Evolutionary conservation across 805 yeast genomes (phyloP).

Genomic region (Yarrowia sp.): DNA sequence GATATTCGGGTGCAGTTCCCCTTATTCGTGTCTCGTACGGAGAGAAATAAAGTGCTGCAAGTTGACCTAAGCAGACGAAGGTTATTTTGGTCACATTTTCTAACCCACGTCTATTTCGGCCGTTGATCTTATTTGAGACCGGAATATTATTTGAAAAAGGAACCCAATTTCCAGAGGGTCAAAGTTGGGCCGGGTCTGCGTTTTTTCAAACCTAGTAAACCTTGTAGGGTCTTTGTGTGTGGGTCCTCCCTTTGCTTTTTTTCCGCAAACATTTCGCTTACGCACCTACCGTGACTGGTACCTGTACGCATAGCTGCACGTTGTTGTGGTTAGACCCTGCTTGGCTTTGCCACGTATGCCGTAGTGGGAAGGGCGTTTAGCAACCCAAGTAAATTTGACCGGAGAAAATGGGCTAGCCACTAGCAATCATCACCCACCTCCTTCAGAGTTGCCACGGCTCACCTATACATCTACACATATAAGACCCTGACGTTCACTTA

Average conservation of each 20-base stretch:
- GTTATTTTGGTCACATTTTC: background rate
- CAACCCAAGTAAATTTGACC: too few species aligned
- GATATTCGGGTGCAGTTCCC: too few species aligned
- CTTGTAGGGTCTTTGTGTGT: background rate
- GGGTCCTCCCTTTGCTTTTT: background rate
- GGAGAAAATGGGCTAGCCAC: too few species aligned
- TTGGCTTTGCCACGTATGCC: background rate
- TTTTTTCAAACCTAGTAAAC: background rate
- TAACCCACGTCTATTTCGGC: conserved; percentile 9
- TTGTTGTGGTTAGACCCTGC: background rate
- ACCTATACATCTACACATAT: too few species aligned
- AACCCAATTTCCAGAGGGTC: conserved; percentile 1
- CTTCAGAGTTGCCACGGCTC: too few species aligned
- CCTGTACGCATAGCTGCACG: background rate
- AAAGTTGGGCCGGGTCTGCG: background rate
- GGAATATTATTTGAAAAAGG: conserved; percentile 20
- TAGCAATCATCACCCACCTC: too few species aligned
- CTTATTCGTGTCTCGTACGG: background rate
- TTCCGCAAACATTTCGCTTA: background rate
- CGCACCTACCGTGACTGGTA: background rate
- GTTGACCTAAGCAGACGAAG: background rate
- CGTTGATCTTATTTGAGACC: conserved; percentile 18
- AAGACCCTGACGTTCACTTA: too few species aligned
- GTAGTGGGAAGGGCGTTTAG: too few species aligned
- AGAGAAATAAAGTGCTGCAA: background rate